Percentiles rank a stretch among this genome's conserved stretches.
phyloP scores from a whole-genome alignment of 1,284 basidiomycete species.

The Fomitopsis schrenkii region DNA sequence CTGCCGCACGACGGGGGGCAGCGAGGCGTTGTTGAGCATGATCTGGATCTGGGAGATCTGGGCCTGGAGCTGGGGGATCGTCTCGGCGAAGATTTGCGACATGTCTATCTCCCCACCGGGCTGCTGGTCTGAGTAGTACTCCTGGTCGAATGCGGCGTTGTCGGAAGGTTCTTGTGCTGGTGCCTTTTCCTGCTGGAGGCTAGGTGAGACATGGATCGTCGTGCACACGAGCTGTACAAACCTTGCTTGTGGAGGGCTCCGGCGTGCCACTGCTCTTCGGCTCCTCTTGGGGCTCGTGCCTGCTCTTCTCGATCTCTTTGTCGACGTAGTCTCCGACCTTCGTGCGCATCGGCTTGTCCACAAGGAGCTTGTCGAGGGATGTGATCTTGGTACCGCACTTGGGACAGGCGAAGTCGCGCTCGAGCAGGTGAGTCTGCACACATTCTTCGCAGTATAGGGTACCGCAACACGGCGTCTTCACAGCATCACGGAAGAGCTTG shows the following conservation, averaged over 20 bases:
- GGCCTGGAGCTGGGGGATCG: slow-evolving; percentile 74
- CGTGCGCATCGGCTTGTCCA: slow-evolving; percentile 76
- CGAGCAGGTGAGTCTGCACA: slow-evolving; percentile 85
- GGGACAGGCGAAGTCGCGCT: slow-evolving; percentile 91
- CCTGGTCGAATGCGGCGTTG: slow-evolving; percentile 37
- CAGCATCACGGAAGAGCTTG: slow-evolving; percentile 85
- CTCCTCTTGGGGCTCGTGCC: slow-evolving; percentile 43
- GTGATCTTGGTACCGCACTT: slow-evolving; percentile 83
- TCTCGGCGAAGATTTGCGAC: slow-evolving; percentile 66
- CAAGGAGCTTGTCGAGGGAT: slow-evolving; percentile 78
- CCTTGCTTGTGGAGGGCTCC: slow-evolving; percentile 4
- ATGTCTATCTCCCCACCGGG: slow-evolving; percentile 57
- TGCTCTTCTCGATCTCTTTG: slow-evolving; percentile 79
- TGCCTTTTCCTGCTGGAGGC: neutral
- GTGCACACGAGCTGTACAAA: neutral
- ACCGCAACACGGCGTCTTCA: slow-evolving; percentile 76
- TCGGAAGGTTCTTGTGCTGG: slow-evolving; percentile 3
- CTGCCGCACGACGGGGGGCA: slow-evolving; percentile 69
- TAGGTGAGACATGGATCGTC: neutral
- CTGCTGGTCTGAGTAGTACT: slow-evolving; percentile 63
- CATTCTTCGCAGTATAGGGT: slow-evolving; percentile 94
- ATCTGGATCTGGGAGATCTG: slow-evolving; percentile 71
- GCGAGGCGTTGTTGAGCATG: slow-evolving; percentile 70
- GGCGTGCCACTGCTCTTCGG: slow-evolving; percentile 7
- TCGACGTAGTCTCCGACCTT: slow-evolving; percentile 81